These are phyloP conservation scores for Geotrichum phurueaensis DNA, from an alignment of 1,139 yeast species.

Conservation along the genomic window DNA sequence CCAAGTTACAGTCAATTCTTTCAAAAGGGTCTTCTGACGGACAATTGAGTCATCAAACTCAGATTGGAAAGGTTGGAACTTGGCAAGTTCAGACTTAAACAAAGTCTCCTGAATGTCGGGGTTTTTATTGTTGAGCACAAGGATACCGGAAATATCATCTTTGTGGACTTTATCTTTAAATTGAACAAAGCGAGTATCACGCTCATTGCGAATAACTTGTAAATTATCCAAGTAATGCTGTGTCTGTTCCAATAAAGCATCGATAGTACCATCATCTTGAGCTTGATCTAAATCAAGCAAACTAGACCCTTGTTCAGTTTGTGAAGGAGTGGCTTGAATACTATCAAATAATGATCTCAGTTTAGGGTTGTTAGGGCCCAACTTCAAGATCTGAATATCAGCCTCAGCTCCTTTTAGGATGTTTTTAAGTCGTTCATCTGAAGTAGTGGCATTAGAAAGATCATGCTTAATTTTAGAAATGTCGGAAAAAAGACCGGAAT, in stretches of 20 bases:
- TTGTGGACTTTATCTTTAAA: constrained; percentile 66
- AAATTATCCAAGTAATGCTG: constrained; percentile 43
- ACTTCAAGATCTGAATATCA: constrained; percentile 36
- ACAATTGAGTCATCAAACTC: constrained; percentile 63
- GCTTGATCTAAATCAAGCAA: constrained; percentile 60
- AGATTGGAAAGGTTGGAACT: constrained; percentile 63
- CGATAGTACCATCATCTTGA: constrained; percentile 37
- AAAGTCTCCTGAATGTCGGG: constrained; percentile 52
- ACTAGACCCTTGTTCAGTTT: constrained; percentile 31
- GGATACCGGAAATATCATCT: constrained; percentile 79
- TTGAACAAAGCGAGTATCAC: constrained; percentile 54
- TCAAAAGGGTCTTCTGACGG: constrained; percentile 55
- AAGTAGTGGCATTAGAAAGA: constrained; percentile 58
- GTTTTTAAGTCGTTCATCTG: constrained; percentile 56
- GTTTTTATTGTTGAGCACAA: constrained; percentile 60
- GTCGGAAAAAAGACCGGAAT: constrained; percentile 44
- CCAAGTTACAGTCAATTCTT: constrained; percentile 55
- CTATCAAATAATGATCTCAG: constrained; percentile 30
- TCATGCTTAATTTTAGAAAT: constrained; percentile 55
- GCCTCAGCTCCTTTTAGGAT: constrained; percentile 36
- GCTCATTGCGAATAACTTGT: constrained; percentile 51
- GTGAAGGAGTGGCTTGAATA: constrained; percentile 19
- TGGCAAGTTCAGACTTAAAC: constrained; percentile 68
- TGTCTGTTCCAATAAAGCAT: constrained; percentile 43
- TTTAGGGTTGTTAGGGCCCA: constrained; percentile 31